Evolutionary conservation across 495 filamentous ascomycete species (phyloP).

Genomic region (Tuber microsphaerosporum): DNA sequence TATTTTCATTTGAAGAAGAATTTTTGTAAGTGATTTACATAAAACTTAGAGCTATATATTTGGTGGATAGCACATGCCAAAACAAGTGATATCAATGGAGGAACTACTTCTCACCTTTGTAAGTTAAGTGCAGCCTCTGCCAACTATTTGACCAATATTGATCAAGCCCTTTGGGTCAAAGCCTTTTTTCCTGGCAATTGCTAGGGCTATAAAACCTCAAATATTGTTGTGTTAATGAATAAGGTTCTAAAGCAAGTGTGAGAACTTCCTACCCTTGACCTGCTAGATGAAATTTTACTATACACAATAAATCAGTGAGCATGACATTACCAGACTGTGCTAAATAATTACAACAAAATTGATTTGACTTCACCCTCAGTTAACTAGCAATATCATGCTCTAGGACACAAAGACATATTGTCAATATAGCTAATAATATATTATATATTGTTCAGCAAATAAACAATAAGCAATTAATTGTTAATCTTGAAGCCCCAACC

Average conservation of each 20-base stretch:
- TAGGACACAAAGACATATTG: no score
- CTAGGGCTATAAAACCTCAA: slow-evolving; percentile 15
- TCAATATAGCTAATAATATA: no score
- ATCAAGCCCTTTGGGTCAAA: slow-evolving; percentile 4
- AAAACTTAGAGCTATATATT: slow-evolving; percentile 3
- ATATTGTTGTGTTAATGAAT: slow-evolving; percentile 14
- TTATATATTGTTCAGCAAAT: no score
- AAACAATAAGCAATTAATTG: background rate
- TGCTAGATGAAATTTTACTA: slow-evolving; percentile 12
- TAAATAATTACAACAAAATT: no score
- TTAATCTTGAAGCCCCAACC: background rate
- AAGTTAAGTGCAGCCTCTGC: background rate
- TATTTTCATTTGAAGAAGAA: slow-evolving; percentile 11
- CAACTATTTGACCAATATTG: background rate
- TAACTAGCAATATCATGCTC: no score
- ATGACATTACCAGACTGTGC: background rate
- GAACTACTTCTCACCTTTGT: background rate
- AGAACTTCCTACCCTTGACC: background rate
- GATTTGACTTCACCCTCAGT: no score
- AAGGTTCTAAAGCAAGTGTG: background rate
- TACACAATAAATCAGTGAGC: slow-evolving; percentile 7
- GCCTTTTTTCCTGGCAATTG: background rate
- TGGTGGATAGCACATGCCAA: slow-evolving; percentile 8
- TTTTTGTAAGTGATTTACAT: background rate
- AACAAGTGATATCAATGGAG: background rate